phyloP scores from a whole-genome alignment of 2,329 filamentous ascomycete species.

The Venturia asperata region DNA sequence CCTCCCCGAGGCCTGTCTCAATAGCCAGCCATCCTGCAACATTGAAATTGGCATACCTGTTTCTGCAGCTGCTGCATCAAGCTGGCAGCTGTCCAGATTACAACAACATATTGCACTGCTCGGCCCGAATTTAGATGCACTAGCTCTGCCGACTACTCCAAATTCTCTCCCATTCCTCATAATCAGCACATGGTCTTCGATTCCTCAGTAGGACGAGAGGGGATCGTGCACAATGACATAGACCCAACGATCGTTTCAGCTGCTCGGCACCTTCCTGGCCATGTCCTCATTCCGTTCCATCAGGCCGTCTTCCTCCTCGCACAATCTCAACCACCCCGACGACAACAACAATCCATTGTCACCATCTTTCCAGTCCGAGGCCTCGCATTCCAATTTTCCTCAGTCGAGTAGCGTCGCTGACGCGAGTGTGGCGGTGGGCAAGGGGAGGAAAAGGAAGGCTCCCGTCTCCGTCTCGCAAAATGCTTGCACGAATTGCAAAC shows the following conservation, averaged over 20 bases:
- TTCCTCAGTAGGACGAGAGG: background rate
- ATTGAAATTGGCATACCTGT: background rate
- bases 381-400: background rate
- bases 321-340: background rate
- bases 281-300: slow-evolving; percentile 22
- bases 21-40: slow-evolving; percentile 7
- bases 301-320: slow-evolving; percentile 20
- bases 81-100: background rate
- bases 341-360: background rate
- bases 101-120: slow-evolving; percentile 1
- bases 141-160: slow-evolving; percentile 11
- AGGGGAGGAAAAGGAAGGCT: slow-evolving; percentile 22
- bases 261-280: background rate
- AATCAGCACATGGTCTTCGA: background rate
- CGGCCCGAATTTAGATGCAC: slow-evolving; percentile 12
- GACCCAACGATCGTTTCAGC: background rate
- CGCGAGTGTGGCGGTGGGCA: slow-evolving; percentile 5
- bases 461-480: slow-evolving; percentile 27
- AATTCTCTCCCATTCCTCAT: background rate
- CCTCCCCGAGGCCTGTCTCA: slow-evolving; percentile 7
- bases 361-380: background rate
- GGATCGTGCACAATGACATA: slow-evolving; percentile 13
- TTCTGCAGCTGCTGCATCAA: slow-evolving; percentile 7
- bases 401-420: background rate
- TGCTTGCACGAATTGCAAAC: slow-evolving; percentile 28